A percentile compares a stretch with the other conserved stretches of the same genome.
Evolutionary conservation across 2,329 filamentous ascomycete species (phyloP).

Genomic region (Allantophomopsis lycopodina): DNA sequence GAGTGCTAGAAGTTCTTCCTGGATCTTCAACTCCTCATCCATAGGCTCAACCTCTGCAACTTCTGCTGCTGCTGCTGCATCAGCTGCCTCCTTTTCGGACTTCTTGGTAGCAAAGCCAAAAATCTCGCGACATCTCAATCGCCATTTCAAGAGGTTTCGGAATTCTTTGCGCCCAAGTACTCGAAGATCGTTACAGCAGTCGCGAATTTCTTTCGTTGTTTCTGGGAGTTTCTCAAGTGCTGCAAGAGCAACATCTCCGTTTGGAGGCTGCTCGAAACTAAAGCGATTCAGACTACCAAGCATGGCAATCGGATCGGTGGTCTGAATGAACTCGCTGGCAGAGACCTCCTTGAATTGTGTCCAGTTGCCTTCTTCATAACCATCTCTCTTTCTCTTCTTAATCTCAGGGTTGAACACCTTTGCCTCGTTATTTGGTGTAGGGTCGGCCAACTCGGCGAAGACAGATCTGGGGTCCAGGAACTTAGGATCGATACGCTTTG

Average conservation of each 20-base stretch:
- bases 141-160: constrained; percentile 78
- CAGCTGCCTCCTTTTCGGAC: constrained; percentile 25
- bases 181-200: constrained; percentile 72
- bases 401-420: constrained; percentile 96
- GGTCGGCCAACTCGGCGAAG: constrained; percentile 80
- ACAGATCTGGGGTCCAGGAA: constrained; percentile 83
- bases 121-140: constrained; percentile 75
- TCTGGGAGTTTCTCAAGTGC: constrained; percentile 77
- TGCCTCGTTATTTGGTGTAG: constrained; percentile 87
- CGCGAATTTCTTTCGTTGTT: constrained; percentile 69
- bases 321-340: constrained; percentile 89
- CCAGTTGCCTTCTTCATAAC: constrained; percentile 94
- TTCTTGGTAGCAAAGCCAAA: constrained; percentile 73
- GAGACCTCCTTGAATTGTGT: constrained; percentile 81
- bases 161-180: constrained; percentile 92
- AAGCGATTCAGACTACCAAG: constrained; percentile 76
- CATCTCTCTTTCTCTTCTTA: constrained; percentile 95
- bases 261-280: constrained; percentile 65
- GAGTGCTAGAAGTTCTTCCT: constrained; percentile 73
- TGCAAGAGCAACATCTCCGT: constrained; percentile 74
- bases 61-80: constrained; percentile 41
- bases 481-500: constrained; percentile 82
- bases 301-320: constrained; percentile 82
- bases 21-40: constrained; percentile 87
- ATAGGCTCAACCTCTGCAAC: constrained; percentile 75